Base-by-base conservation (phyloP, 2,329 filamentous ascomycete genomes). In the Aspergillus fischeri region DNA sequence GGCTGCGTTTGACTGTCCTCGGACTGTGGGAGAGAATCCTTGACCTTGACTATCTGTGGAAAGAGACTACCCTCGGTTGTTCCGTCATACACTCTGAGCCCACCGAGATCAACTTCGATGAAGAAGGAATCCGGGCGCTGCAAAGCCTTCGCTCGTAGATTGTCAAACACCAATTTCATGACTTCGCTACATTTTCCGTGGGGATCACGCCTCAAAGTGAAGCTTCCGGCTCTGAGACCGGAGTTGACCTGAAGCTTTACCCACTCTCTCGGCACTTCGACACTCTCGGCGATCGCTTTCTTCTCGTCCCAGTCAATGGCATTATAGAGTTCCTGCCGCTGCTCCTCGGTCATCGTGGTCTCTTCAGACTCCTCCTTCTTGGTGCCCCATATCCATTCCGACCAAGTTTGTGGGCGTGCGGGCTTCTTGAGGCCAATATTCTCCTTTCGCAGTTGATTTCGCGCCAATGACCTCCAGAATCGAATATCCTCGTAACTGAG, bases 271-370 rank as follows among this genome's bases (percentile, higher is more conserved):
- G 95, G 95, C 32, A 92, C 81, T 65, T 99, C 94, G 3, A 99
- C 87, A 45, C 89, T 88, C 64, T 96, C 92, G 0, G 91, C 83
- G 42, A 99, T 82, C 1, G 89, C 90, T 59, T 92, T 87, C 79
- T 97, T 97, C 75, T 99, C 94, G 61, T 99, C 91, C 87, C 93
- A 99, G 67, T 97, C 94, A 67, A 99, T 99, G 51, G 91, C 95
- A 65, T 95, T 89, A 73, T 97, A 99, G 9, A 99, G 83, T 75
- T 99, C 93, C 72, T 97, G 92, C 45, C 93, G 88, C 72, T 99
- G 92, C 73, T 97, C 88, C 60, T 99, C 94, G 0, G 91, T 95
- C 82, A 99, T 96, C 58, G 91, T 85, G 0, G 87, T 90, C 60
- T 92, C 89, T 64, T 95, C 89, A 3, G 86, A 81, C 48, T 89